Percentiles rank a stretch among this genome's conserved stretches.
Conservation (phyloP, 1,139 yeast species). For the Petasospora rhodanensis region DNA sequence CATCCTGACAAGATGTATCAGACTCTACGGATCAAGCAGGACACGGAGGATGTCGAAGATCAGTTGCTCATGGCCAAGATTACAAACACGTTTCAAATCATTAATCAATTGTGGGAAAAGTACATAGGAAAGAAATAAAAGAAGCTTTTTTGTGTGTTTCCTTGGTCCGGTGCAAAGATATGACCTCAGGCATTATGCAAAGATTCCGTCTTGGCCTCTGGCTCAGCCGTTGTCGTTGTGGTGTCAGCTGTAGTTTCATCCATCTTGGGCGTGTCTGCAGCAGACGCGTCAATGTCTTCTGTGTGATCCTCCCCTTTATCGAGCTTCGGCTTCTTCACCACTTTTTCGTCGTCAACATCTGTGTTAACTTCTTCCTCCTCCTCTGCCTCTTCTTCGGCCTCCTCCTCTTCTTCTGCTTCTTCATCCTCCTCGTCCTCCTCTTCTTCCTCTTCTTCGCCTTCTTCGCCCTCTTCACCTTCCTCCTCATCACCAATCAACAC, state of each 20-base stretch:
- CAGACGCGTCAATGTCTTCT: conserved; percentile 25
- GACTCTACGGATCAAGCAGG: conserved; percentile 9
- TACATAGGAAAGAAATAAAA: background rate
- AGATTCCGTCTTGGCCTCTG: conserved; percentile 3
- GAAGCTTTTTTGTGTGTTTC: too few species aligned
- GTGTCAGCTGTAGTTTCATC: conserved; percentile 9
- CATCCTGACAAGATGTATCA: conserved; percentile 55
- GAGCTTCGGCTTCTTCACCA: conserved; percentile 23
- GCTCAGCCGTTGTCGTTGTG: background rate
- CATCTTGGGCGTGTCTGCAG: conserved; percentile 21
- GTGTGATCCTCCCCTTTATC: conserved; percentile 26
- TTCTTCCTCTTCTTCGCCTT: conserved; percentile 35
- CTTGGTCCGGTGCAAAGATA: too few species aligned
- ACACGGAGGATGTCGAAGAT: conserved; percentile 7
- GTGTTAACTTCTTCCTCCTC: conserved; percentile 29
- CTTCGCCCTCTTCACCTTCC: conserved; percentile 42
- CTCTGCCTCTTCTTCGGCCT: conserved; percentile 23
- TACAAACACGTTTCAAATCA: conserved; percentile 35
- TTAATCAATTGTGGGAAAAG: conserved; percentile 34
- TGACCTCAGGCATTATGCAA: too few species aligned
- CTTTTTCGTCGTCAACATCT: conserved; percentile 28
- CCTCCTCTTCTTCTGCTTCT: conserved; percentile 22
- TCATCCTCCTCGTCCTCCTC: conserved; percentile 35
- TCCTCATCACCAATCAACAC: conserved; percentile 45
- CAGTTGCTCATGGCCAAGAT: conserved; percentile 19